Percentiles rank a stretch among this genome's conserved stretches.
These are phyloP conservation scores for Aspergillus sp. DNA, from an alignment of 2,329 filamentous ascomycete genomes.

Conservation along the genomic window DNA sequence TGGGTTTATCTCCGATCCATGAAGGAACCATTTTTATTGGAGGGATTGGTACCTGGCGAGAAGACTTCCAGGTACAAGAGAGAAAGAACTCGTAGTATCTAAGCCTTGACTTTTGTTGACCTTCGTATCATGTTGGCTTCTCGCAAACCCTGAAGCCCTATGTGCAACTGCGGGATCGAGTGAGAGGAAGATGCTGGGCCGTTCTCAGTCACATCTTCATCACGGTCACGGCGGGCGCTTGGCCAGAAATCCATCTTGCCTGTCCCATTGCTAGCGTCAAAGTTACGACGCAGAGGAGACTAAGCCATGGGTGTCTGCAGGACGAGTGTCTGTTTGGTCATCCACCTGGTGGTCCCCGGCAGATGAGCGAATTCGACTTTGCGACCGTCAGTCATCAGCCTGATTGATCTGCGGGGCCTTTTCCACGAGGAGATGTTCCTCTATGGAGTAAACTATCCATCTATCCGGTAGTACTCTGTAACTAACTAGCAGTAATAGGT, in stretches of 20 bases:
- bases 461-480: too few relatives aligned
- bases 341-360: background rate
- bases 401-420: background rate
- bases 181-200: background rate
- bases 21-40: background rate
- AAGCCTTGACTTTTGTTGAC: too few relatives aligned
- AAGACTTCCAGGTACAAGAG: too few relatives aligned
- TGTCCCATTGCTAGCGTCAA: background rate
- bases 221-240: slow-evolving; percentile 3
- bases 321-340: background rate
- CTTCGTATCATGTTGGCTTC: too few relatives aligned
- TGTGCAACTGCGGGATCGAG: background rate
- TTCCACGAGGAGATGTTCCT: background rate
- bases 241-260: slow-evolving; percentile 2
- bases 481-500: too few relatives aligned
- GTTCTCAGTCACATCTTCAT: slow-evolving; percentile 4
- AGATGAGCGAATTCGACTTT: background rate
- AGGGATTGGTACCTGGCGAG: background rate
- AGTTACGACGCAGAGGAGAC: background rate
- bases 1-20: background rate
- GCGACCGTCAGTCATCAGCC: background rate
- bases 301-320: slow-evolving; percentile 3
- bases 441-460: too few relatives aligned
- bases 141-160: background rate
- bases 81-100: too few relatives aligned